Evolutionary conservation across 169 alveolate species (phyloP).

Genomic region (Eimeria acervulina): DNA sequence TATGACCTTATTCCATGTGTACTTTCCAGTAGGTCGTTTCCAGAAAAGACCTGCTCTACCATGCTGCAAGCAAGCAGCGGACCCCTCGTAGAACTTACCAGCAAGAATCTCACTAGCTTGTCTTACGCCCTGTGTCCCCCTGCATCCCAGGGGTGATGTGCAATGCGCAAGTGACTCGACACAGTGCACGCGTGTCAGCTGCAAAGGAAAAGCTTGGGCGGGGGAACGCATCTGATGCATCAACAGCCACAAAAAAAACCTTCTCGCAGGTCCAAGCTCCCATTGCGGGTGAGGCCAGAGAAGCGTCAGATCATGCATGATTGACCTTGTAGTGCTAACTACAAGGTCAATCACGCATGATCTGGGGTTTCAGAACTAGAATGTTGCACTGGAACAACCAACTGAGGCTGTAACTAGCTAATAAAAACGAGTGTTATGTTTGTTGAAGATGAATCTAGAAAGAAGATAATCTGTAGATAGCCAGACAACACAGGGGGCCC

Average conservation of each 20-base stretch:
- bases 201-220: not conserved
- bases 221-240: conserved; percentile 38
- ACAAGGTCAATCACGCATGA: not conserved
- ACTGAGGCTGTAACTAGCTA: too few species aligned
- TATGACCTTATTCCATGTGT: not conserved
- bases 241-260: not conserved
- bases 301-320: not conserved
- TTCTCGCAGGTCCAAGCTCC: not conserved
- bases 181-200: not conserved
- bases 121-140: not conserved
- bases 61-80: not conserved
- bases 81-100: not conserved
- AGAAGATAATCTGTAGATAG: too few species aligned
- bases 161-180: conserved; percentile 43
- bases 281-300: not conserved
- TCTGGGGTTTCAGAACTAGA: too few species aligned
- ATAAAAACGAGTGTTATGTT: too few species aligned
- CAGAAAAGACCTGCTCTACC: not conserved
- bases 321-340: not conserved
- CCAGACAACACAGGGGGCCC: too few species aligned
- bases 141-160: conserved; percentile 24
- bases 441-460: too few species aligned
- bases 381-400: too few species aligned
- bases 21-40: not conserved
- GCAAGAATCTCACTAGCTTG: not conserved